A percentile compares a stretch with the other conserved stretches of the same genome.
phyloP scores from a whole-genome alignment of 176 grass and related monocot genomes.

The Oryza officinalis region DNA sequence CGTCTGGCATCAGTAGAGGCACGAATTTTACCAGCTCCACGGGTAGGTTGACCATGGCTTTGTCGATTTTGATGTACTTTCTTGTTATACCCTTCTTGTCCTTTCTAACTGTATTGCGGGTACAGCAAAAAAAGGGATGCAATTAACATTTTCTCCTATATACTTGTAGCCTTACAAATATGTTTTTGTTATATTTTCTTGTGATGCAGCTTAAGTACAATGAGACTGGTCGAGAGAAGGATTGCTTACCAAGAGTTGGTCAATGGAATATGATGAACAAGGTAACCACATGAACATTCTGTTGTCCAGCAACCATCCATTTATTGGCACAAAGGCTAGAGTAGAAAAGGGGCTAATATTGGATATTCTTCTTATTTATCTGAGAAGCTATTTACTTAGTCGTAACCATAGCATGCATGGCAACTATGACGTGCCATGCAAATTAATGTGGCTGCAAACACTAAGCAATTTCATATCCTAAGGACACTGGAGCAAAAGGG shows the following conservation, averaged over 20 bases:
- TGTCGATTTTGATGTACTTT: not conserved
- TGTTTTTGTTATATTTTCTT: constrained; percentile 18
- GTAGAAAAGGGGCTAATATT: not conserved
- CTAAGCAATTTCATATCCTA: not conserved
- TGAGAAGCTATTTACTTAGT: not conserved
- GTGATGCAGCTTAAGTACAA: constrained; percentile 62
- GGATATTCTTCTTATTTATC: not conserved
- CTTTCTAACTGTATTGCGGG: not conserved
- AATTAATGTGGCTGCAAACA: not conserved
- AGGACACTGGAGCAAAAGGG: no score
- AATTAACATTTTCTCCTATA: constrained; percentile 6
- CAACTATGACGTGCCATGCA: not conserved
- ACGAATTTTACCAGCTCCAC: constrained; percentile 69
- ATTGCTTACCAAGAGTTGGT: constrained; percentile 66
- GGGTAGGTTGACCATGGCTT: constrained; percentile 38
- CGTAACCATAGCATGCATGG: not conserved
- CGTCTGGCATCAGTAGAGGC: constrained; percentile 66
- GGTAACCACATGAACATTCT: constrained; percentile 39
- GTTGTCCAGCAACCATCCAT: not conserved
- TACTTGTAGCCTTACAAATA: not conserved
- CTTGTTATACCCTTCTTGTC: not conserved
- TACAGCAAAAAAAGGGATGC: not conserved
- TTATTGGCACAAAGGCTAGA: not conserved
- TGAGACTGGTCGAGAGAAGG: constrained; percentile 66
- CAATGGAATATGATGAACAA: constrained; percentile 91